Evolutionary conservation across 306 rosid species (phyloP).

Genomic region (Acacia crassicarpa): DNA sequence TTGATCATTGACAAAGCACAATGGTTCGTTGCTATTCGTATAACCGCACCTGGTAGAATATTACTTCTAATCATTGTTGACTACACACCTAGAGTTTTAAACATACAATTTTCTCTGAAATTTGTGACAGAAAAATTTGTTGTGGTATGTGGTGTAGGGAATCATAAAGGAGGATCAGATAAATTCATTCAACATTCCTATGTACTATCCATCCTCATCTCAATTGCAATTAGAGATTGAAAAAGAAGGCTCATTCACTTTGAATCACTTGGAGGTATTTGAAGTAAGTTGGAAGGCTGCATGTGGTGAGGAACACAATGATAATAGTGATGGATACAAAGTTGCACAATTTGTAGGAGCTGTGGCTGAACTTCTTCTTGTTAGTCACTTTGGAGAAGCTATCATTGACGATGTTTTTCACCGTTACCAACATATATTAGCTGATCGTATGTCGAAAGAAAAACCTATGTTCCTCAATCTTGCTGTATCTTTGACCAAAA

Average conservation of each 20-base stretch:
- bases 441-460: conserved; percentile 43
- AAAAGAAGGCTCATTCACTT: background rate
- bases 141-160: background rate
- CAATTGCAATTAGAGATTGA: background rate
- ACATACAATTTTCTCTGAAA: too few relatives aligned
- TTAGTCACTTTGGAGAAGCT: conserved; percentile 44
- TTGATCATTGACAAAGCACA: too few relatives aligned
- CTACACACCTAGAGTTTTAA: too few relatives aligned
- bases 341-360: background rate
- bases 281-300: background rate
- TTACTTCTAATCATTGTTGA: too few relatives aligned
- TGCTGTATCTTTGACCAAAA: conserved; percentile 29
- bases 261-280: background rate
- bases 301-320: background rate
- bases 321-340: background rate
- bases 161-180: background rate
- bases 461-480: conserved; percentile 33
- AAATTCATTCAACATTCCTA: background rate
- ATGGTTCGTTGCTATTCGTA: too few relatives aligned
- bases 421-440: conserved; percentile 31
- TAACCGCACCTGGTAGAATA: too few relatives aligned
- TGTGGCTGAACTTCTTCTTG: conserved; percentile 24
- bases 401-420: conserved; percentile 46
- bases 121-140: too few relatives aligned
- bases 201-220: background rate